Percentiles rank a stretch among this genome's conserved stretches.
Conservation (phyloP, 345 rosid genomes). For the Hibiscus trionum region DNA sequence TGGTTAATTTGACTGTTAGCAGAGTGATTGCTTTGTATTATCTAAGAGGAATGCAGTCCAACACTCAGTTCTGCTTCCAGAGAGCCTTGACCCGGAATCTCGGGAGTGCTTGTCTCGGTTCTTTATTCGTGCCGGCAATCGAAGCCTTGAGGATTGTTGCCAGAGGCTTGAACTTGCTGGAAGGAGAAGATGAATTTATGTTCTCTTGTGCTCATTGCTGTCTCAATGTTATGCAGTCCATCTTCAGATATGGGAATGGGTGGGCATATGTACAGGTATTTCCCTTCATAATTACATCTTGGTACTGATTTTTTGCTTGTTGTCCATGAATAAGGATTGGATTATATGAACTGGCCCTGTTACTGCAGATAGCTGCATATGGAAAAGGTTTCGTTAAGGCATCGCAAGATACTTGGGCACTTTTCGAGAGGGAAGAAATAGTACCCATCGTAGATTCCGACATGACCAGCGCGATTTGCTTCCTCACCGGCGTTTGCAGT, state of each 20-base stretch:
- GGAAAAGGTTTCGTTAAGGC: slow-evolving; percentile 93
- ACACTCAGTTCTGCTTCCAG: slow-evolving; percentile 73
- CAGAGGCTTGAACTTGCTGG: slow-evolving; percentile 75
- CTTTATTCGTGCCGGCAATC: slow-evolving; percentile 80
- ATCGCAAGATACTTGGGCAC: slow-evolving; percentile 84
- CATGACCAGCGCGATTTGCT: slow-evolving; percentile 90
- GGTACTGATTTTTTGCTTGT: too few species aligned
- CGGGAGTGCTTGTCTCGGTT: slow-evolving; percentile 95
- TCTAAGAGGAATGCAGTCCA: slow-evolving; percentile 89
- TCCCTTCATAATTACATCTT: background rate
- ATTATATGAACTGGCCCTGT: too few species aligned
- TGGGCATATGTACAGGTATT: slow-evolving; percentile 99
- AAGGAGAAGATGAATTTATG: slow-evolving; percentile 98
- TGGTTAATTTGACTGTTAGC: slow-evolving; percentile 75
- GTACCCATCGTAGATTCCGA: slow-evolving; percentile 65
- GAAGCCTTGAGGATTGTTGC: slow-evolving; percentile 84
- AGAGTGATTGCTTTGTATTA: slow-evolving; percentile 70
- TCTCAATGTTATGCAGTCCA: slow-evolving; percentile 61
- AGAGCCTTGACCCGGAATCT: slow-evolving; percentile 73
- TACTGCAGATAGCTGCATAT: slow-evolving; percentile 70
- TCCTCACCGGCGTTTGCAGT: slow-evolving; percentile 91
- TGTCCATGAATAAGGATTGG: too few species aligned
- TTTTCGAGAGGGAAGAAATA: slow-evolving; percentile 52
- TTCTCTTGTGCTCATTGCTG: slow-evolving; percentile 97
- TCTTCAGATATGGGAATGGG: slow-evolving; percentile 81